A percentile compares a stretch with the other conserved stretches of the same genome.
Evolutionary conservation across 208 protist genomes (phyloP).

Genomic region (Endotrypanum monterogeii): DNA sequence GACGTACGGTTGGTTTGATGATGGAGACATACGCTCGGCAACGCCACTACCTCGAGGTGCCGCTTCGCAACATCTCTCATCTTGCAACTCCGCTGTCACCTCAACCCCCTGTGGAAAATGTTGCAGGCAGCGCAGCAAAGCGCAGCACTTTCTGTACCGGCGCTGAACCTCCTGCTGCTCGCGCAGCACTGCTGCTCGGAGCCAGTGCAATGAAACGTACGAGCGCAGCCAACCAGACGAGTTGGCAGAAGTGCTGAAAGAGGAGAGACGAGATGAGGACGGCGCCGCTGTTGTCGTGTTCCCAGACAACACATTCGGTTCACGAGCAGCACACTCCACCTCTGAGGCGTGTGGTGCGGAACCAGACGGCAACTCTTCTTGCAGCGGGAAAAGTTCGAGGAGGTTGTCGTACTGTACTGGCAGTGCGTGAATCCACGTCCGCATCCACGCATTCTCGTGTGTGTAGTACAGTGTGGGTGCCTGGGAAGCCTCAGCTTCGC

Average conservation of each 20-base stretch:
- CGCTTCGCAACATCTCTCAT: neutral
- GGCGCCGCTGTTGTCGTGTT: neutral
- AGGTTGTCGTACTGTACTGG: constrained; percentile 82
- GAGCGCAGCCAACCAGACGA: constrained; percentile 16
- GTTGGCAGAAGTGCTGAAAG: constrained; percentile 11
- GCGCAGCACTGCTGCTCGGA: constrained; percentile 34
- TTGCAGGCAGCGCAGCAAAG: constrained; percentile 36
- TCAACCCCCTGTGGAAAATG: constrained; percentile 16
- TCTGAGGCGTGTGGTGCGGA: neutral
- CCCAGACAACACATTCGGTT: neutral
- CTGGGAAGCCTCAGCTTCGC: neutral
- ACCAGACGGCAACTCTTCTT: neutral
- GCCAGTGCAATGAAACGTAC: constrained; percentile 47
- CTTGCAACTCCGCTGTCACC: neutral
- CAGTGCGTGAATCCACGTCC: constrained; percentile 64
- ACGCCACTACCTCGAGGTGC: neutral
- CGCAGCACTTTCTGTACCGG: constrained; percentile 46
- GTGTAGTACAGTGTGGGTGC: constrained; percentile 29
- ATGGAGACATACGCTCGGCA: neutral
- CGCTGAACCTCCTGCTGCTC: constrained; percentile 47
- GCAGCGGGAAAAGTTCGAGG: constrained; percentile 53
- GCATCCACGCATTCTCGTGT: constrained; percentile 76
- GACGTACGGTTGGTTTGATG: neutral
- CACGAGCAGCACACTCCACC: neutral
- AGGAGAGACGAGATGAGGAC: constrained; percentile 1